These are phyloP conservation scores for Penicillium janthinellum DNA, from an alignment of 2,329 filamentous ascomycete genomes.

Conservation along the genomic window DNA sequence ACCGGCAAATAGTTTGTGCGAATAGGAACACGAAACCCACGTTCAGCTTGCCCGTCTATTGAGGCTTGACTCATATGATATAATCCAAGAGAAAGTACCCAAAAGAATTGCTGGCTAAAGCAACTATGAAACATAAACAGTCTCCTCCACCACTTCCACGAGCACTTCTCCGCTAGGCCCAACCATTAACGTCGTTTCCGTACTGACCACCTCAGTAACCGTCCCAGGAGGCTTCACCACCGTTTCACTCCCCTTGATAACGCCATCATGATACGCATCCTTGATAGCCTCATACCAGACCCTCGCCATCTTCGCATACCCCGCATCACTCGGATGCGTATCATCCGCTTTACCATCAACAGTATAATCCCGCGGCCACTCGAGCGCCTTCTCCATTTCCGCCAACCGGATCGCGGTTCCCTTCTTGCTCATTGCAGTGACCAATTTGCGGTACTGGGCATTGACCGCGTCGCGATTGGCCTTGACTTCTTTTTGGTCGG, in stretches of 20 bases:
- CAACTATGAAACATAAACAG: not conserved
- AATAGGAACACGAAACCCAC: too few relatives aligned
- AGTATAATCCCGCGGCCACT: conserved; percentile 17
- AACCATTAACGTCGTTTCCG: not conserved
- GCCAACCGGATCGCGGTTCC: not conserved
- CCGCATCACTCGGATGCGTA: conserved; percentile 14
- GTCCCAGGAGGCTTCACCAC: not conserved
- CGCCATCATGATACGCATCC: conserved; percentile 20
- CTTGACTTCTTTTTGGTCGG: not conserved
- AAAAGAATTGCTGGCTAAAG: not conserved
- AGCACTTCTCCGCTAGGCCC: not conserved
- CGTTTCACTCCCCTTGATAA: not conserved
- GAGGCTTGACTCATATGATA: too few relatives aligned
- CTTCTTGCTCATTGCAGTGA: not conserved
- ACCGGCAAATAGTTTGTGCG: too few relatives aligned
- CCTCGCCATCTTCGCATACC: conserved; percentile 17
- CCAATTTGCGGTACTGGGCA: not conserved
- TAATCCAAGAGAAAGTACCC: too few relatives aligned
- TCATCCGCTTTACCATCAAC: conserved; percentile 9
- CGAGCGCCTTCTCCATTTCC: not conserved
- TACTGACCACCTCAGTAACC: not conserved
- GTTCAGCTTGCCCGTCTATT: too few relatives aligned
- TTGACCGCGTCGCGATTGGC: not conserved
- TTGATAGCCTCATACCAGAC: conserved; percentile 15
- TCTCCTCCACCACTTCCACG: not conserved